A percentile compares a stretch with the other conserved stretches of the same genome.
Evolutionary conservation across 1,139 yeast genomes (phyloP).

Genomic region (Hyphopichia fennica): DNA sequence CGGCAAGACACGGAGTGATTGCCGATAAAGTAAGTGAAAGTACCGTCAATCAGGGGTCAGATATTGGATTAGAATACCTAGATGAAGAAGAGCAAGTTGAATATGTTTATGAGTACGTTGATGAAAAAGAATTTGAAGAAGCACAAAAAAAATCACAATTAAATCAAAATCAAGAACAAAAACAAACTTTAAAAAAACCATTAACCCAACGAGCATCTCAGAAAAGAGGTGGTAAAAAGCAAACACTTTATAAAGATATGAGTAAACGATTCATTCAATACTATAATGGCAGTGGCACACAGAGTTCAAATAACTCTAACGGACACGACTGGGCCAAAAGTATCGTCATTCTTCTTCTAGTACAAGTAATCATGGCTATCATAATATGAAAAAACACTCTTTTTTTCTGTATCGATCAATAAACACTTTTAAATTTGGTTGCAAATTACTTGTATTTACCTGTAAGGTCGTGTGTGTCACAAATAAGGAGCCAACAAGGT

Average conservation of each 20-base stretch:
- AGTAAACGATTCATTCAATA: constrained; percentile 7
- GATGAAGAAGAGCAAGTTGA: constrained; percentile 1
- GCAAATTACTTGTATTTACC: too few relatives aligned
- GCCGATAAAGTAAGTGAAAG: background rate
- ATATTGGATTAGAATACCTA: background rate
- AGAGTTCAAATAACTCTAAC: background rate
- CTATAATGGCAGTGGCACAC: background rate
- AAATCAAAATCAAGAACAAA: background rate
- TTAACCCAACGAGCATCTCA: too few relatives aligned
- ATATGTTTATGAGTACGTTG: constrained; percentile 3
- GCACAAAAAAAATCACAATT: too few relatives aligned
- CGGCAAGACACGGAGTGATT: constrained; percentile 11
- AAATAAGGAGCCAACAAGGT: background rate
- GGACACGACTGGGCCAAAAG: background rate
- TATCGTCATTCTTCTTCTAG: background rate
- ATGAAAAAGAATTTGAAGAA: background rate
- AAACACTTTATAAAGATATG: background rate
- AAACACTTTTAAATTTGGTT: too few relatives aligned
- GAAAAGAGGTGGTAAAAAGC: background rate
- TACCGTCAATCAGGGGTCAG: background rate
- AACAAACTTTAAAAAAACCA: too few relatives aligned
- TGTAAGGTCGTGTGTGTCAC: background rate
- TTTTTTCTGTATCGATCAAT: too few relatives aligned
- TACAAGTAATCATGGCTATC: background rate
- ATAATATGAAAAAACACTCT: background rate